A percentile compares a stretch with the other conserved stretches of the same genome.
Conservation (phyloP, 2,329 filamentous ascomycete genomes). For the Penicillium oxalicum region DNA sequence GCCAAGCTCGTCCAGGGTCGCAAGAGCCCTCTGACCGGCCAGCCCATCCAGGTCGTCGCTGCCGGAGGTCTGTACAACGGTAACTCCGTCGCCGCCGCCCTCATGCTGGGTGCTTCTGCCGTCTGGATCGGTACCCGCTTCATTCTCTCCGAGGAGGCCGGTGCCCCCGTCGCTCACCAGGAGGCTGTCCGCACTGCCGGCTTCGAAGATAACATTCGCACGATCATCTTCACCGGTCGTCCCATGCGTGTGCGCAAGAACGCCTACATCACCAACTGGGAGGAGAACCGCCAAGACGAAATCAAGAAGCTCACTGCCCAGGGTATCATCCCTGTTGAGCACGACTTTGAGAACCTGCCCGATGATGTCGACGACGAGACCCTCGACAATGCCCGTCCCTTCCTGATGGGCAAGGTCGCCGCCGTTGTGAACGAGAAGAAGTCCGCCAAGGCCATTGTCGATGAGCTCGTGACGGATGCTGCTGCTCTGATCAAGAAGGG, state of each 20-base stretch:
- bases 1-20: constrained; percentile 72
- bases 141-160: constrained; percentile 88
- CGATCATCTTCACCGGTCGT: constrained; percentile 96
- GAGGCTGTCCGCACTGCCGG: constrained; percentile 86
- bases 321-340: constrained; percentile 88
- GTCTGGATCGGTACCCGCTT: constrained; percentile 98
- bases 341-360: constrained; percentile 79
- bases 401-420: constrained; percentile 93
- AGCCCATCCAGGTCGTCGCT: constrained; percentile 84
- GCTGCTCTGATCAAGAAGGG: constrained; percentile 64
- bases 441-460: constrained; percentile 82
- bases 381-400: constrained; percentile 86
- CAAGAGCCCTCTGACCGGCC: constrained; percentile 80
- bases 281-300: constrained; percentile 80
- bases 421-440: constrained; percentile 92
- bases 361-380: constrained; percentile 72
- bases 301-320: constrained; percentile 87
- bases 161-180: constrained; percentile 88
- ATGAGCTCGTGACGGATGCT: constrained; percentile 86
- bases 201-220: constrained; percentile 94
- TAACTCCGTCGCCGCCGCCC: constrained; percentile 76
- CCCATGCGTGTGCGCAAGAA: constrained; percentile 91
- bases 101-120: constrained; percentile 86
- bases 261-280: constrained; percentile 92
- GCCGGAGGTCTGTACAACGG: constrained; percentile 94